phyloP scores from a whole-genome alignment of 2,329 filamentous ascomycete species.

The Xylariaceae sp. region DNA sequence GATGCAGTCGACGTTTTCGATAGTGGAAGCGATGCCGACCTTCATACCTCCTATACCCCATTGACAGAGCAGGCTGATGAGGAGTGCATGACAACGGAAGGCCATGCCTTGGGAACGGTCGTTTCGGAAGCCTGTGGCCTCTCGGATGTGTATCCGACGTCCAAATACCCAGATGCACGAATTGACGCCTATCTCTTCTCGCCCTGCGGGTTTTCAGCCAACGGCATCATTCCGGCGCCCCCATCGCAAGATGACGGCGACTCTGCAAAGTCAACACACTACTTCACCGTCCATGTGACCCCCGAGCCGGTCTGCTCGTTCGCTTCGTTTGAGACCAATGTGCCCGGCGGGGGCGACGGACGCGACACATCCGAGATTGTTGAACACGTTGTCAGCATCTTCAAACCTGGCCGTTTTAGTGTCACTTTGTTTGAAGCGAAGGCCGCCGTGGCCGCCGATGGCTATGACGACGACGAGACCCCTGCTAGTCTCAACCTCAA shows the following conservation, averaged over 20 bases:
- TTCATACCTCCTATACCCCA: conserved; percentile 53
- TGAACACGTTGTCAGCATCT: conserved; percentile 90
- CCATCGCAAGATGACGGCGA: conserved; percentile 45
- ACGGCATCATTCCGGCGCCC: conserved; percentile 84
- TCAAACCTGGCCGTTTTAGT: conserved; percentile 95
- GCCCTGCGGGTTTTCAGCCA: conserved; percentile 95
- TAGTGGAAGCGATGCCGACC: conserved; percentile 53
- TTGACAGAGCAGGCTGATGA: conserved; percentile 57
- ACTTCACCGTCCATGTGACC: conserved; percentile 98
- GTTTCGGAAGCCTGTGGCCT: conserved; percentile 88
- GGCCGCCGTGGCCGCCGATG: conserved; percentile 49
- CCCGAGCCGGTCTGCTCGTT: conserved; percentile 97
- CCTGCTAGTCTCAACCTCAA: conserved; percentile 34
- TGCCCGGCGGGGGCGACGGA: conserved; percentile 81
- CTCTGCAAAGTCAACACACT: conserved; percentile 62
- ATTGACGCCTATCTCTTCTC: conserved; percentile 96
- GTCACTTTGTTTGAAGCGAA: conserved; percentile 96
- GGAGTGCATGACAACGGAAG: conserved; percentile 82
- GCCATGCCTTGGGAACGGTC: conserved; percentile 86
- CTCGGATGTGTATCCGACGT: conserved; percentile 79
- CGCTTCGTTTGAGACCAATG: conserved; percentile 97
- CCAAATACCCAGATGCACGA: conserved; percentile 84
- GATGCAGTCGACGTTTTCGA: conserved; percentile 76
- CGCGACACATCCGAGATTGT: conserved; percentile 87
- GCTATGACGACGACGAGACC: conserved; percentile 40